phyloP scores from a whole-genome alignment of 306 rosid genomes.

The Citrullus mucosospermus region DNA sequence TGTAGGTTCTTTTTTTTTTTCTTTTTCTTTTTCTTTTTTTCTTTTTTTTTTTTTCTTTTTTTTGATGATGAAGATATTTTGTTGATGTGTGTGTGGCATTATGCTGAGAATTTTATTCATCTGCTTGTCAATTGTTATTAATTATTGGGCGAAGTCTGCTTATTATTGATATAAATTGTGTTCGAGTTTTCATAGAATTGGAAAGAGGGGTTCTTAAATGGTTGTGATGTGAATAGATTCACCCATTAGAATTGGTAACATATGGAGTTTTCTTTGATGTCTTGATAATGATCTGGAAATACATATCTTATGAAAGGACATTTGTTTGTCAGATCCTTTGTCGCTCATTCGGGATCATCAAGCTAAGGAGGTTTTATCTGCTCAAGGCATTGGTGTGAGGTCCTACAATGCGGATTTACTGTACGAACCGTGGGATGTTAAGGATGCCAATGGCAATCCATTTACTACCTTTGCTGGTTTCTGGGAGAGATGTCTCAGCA shows the following conservation, averaged over 20 bases:
- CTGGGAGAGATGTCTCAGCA: constrained; percentile 98
- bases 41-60: too few species aligned
- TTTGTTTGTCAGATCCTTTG: constrained; percentile 55
- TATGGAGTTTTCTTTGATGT: background rate
- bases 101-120: background rate
- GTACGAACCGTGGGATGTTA: constrained; percentile 98
- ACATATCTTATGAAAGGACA: background rate
- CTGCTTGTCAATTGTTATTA: background rate
- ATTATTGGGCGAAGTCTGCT: background rate
- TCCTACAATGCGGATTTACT: constrained; percentile 88
- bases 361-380: constrained; percentile 69
- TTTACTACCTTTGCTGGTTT: constrained; percentile 78
- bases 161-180: background rate
- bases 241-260: background rate
- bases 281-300: background rate
- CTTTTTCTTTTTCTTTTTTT: too few species aligned
- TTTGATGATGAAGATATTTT: background rate
- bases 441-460: constrained; percentile 64
- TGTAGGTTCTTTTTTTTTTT: too few species aligned
- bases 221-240: background rate
- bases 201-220: background rate
- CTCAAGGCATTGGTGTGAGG: constrained; percentile 71
- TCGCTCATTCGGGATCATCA: constrained; percentile 89
- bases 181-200: background rate
- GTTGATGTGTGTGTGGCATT: background rate